These are phyloP conservation scores for Citrus sp. DNA, from an alignment of 345 rosid genomes.

Conservation along the genomic window DNA sequence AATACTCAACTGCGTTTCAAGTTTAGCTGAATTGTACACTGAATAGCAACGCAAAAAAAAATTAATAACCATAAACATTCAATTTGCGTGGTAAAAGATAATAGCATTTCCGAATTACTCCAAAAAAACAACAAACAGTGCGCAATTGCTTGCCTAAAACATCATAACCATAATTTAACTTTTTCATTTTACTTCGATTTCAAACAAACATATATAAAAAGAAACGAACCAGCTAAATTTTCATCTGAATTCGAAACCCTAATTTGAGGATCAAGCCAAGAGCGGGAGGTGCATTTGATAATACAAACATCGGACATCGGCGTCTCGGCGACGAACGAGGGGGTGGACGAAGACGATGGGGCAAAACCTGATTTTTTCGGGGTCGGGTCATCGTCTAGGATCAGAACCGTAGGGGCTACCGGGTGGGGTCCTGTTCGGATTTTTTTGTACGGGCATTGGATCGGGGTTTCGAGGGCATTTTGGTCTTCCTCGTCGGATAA, in stretches of 20 bases:
- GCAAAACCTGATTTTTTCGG: slow-evolving; percentile 40
- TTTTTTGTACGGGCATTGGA: slow-evolving; percentile 35
- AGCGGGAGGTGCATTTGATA: slow-evolving; percentile 32
- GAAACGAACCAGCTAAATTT: slow-evolving; percentile 38
- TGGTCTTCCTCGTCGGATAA: slow-evolving; percentile 55
- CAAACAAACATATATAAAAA: background rate
- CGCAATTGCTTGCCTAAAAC: background rate
- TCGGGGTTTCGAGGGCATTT: slow-evolving; percentile 29
- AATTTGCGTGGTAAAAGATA: background rate
- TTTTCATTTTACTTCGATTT: background rate
- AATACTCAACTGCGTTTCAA: background rate
- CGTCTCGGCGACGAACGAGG: slow-evolving; percentile 60
- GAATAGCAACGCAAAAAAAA: no score
- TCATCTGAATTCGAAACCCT: slow-evolving; percentile 25
- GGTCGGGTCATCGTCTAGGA: slow-evolving; percentile 58
- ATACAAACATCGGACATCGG: slow-evolving; percentile 50
- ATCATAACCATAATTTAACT: background rate
- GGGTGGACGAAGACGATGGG: slow-evolving; percentile 28
- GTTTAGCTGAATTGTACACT: background rate
- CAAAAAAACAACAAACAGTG: background rate
- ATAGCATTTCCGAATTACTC: background rate
- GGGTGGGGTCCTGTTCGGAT: slow-evolving; percentile 26
- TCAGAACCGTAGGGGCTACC: slow-evolving; percentile 27
- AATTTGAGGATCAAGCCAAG: slow-evolving; percentile 14
- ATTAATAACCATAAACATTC: background rate